These are phyloP conservation scores for Eugenia klotzschiana DNA, from an alignment of 441 rosid genomes.

Conservation along the genomic window DNA sequence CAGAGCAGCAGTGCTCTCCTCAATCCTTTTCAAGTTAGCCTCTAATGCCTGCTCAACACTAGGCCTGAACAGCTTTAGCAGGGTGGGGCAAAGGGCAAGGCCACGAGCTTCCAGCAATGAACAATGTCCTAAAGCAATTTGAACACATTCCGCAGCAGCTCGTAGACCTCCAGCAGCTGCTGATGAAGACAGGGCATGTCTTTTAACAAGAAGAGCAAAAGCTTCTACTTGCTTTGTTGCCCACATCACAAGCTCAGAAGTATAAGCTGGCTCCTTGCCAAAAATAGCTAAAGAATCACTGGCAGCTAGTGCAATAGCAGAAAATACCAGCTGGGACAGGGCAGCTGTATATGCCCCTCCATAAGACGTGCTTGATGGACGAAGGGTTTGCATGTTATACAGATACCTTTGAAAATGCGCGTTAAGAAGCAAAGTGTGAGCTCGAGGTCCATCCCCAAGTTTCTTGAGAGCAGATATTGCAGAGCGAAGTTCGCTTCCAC, in stretches of 20 bases:
- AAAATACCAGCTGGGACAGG: constrained; percentile 85
- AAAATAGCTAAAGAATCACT: constrained; percentile 70
- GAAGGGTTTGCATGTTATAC: constrained; percentile 82
- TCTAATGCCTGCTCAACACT: constrained; percentile 93
- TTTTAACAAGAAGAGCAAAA: constrained; percentile 80
- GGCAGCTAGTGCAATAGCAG: constrained; percentile 93
- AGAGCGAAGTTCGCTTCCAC: constrained; percentile 82
- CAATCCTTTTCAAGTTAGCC: constrained; percentile 90
- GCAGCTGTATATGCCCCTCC: constrained; percentile 99
- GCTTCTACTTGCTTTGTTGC: constrained; percentile 86
- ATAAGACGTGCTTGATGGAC: constrained; percentile 87
- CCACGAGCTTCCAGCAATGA: constrained; percentile 91
- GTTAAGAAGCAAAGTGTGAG: constrained; percentile 78
- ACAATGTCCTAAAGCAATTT: constrained; percentile 98
- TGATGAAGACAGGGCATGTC: constrained; percentile 92
- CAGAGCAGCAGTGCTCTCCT: constrained; percentile 95
- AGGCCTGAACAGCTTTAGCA: constrained; percentile 77
- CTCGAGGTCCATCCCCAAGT: constrained; percentile 98
- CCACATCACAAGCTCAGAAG: constrained; percentile 97
- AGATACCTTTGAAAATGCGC: constrained; percentile 79
- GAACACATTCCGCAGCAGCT: constrained; percentile 99
- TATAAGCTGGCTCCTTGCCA: constrained; percentile 76
- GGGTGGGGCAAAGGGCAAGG: constrained; percentile 82
- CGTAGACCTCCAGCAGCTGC: constrained; percentile 99
- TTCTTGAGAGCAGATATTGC: constrained; percentile 84